Evolutionary conservation across 2,329 filamentous ascomycete genomes (phyloP).

Genomic region (Geoglossum cookeanum): DNA sequence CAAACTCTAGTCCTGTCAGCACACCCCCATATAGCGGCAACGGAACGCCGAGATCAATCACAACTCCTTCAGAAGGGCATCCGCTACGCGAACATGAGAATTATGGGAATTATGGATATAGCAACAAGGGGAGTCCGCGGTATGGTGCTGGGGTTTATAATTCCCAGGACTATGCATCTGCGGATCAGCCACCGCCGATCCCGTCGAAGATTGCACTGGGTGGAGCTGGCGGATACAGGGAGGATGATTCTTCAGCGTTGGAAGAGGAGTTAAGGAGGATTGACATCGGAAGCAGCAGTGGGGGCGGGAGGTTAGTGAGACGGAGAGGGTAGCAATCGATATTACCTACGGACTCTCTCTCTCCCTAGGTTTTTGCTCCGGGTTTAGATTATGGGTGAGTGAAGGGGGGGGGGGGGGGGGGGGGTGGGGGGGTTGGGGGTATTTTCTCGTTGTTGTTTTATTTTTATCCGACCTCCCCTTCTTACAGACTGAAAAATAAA

Average conservation of each 20-base stretch:
- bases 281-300: slow-evolving; percentile 36
- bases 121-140: slow-evolving; percentile 11
- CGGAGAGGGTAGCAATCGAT: slow-evolving; percentile 11
- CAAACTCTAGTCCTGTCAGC: slow-evolving; percentile 31
- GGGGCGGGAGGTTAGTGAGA: slow-evolving; percentile 24
- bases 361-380: too few species aligned
- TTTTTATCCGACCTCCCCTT: too few species aligned
- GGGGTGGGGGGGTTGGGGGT: too few species aligned
- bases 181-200: slow-evolving; percentile 33
- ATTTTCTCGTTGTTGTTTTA: too few species aligned
- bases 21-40: slow-evolving; percentile 21
- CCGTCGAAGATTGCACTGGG: slow-evolving; percentile 51
- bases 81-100: slow-evolving; percentile 27
- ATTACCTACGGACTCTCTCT: neutral
- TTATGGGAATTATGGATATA: slow-evolving; percentile 28
- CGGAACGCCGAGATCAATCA: slow-evolving; percentile 23
- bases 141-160: slow-evolving; percentile 2
- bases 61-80: slow-evolving; percentile 33
- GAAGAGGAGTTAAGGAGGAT: slow-evolving; percentile 53
- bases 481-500: too few species aligned
- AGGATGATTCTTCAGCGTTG: slow-evolving; percentile 36
- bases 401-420: too few species aligned
- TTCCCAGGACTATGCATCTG: slow-evolving; percentile 9
- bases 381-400: too few species aligned
- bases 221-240: slow-evolving; percentile 17